Percentiles rank a stretch among this genome's conserved stretches.
phyloP scores from a whole-genome alignment of 106 monocot genomes.

The Acanthochlamys bracteata region DNA sequence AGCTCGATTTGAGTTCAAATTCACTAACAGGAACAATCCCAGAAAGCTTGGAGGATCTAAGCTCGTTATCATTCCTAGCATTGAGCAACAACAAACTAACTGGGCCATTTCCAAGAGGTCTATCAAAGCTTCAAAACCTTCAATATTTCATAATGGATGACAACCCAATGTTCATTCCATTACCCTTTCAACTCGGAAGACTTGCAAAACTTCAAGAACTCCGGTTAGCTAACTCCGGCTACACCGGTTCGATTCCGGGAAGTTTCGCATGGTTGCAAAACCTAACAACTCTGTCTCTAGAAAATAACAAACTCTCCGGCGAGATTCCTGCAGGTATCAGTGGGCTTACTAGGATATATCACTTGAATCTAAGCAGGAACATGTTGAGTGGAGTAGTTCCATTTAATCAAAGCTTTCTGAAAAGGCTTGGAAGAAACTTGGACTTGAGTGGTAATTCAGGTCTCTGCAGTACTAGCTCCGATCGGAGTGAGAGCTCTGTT shows the following conservation, averaged over 20 bases:
- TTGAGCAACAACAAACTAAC: conserved; percentile 57
- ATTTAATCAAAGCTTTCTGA: conserved; percentile 44
- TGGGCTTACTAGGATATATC: conserved; percentile 49
- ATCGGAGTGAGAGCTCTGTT: conserved; percentile 5
- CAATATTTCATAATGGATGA: conserved; percentile 80
- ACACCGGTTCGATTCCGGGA: conserved; percentile 55
- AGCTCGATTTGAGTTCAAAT: conserved; percentile 86
- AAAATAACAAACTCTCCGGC: conserved; percentile 65
- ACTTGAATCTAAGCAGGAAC: conserved; percentile 84
- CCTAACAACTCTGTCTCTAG: conserved; percentile 65
- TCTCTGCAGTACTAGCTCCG: conserved; percentile 37
- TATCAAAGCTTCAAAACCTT: conserved; percentile 53
- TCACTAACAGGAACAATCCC: conserved; percentile 51
- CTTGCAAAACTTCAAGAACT: conserved; percentile 69
- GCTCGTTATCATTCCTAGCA: conserved; percentile 51
- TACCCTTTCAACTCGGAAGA: conserved; percentile 58
- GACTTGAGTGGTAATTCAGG: conserved; percentile 74
- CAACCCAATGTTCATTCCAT: conserved; percentile 50
- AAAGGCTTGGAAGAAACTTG: conserved; percentile 71
- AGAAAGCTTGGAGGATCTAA: conserved; percentile 24
- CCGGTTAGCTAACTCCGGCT: conserved; percentile 64
- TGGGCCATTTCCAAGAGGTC: conserved; percentile 40
- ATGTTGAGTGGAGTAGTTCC: conserved; percentile 57
- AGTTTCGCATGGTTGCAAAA: conserved; percentile 50
- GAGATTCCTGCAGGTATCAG: conserved; percentile 43